Percentiles rank a stretch among this genome's conserved stretches.
Evolutionary conservation across 2,329 filamentous ascomycete genomes (phyloP).

Genomic region (Shiraia sp.): DNA sequence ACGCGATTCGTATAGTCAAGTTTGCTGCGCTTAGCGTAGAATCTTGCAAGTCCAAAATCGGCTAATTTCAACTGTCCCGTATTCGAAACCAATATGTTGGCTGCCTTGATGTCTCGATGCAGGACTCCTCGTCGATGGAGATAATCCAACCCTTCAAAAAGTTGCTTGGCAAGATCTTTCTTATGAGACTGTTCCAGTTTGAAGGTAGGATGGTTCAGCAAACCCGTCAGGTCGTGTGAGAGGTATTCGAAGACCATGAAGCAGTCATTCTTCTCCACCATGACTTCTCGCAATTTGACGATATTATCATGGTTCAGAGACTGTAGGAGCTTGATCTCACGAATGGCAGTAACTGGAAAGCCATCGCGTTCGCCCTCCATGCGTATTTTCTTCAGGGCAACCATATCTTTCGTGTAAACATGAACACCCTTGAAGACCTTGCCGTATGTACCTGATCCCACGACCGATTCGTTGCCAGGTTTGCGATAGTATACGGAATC

Average conservation of each 20-base stretch:
- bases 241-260: constrained; percentile 99
- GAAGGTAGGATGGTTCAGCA: constrained; percentile 93
- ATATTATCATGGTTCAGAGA: constrained; percentile 82
- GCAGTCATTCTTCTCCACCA: constrained; percentile 98
- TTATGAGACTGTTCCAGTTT: constrained; percentile 82
- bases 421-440: constrained; percentile 95
- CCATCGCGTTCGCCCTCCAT: constrained; percentile 94
- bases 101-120: constrained; percentile 97
- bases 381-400: constrained; percentile 86
- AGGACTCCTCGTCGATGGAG: constrained; percentile 91
- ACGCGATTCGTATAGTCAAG: constrained; percentile 98
- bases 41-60: constrained; percentile 93
- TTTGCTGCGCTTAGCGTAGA: constrained; percentile 90
- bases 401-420: constrained; percentile 82
- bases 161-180: constrained; percentile 88
- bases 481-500: constrained; percentile 94
- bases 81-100: constrained; percentile 93
- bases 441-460: constrained; percentile 93
- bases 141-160: constrained; percentile 93
- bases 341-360: constrained; percentile 86
- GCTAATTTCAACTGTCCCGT: constrained; percentile 88
- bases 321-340: constrained; percentile 90
- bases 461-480: constrained; percentile 94
- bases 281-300: constrained; percentile 83
- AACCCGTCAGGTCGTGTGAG: constrained; percentile 90